Evolutionary conservation across 2,329 filamentous ascomycete genomes (phyloP).

Genomic region (Ophiostoma populinum): DNA sequence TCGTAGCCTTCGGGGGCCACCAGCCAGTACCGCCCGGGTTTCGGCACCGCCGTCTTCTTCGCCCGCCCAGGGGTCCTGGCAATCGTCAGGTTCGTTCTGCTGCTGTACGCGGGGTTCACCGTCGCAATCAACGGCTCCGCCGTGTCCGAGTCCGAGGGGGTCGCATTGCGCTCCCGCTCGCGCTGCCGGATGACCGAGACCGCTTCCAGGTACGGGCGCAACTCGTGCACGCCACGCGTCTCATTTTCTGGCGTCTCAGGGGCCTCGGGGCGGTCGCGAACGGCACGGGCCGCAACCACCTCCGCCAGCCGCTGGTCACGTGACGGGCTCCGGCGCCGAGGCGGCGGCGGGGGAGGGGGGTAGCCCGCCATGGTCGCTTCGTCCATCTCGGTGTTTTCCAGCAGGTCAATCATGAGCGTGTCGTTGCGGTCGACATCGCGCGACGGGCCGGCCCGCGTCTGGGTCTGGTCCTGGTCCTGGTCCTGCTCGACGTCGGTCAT

Average conservation of each 20-base stretch:
- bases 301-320: too few relatives aligned
- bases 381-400: slow-evolving; percentile 52
- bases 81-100: slow-evolving; percentile 52
- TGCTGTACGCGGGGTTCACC: too few relatives aligned
- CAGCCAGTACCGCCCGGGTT: slow-evolving; percentile 69
- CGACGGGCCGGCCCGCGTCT: neutral
- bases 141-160: slow-evolving; percentile 57
- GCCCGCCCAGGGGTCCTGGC: slow-evolving; percentile 58
- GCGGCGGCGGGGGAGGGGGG: slow-evolving; percentile 46
- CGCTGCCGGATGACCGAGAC: neutral
- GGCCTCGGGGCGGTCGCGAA: neutral
- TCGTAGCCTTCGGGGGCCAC: slow-evolving; percentile 58
- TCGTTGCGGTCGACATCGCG: slow-evolving; percentile 24
- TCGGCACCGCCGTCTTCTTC: slow-evolving; percentile 27
- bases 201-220: neutral
- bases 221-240: neutral
- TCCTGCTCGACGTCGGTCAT: slow-evolving; percentile 33
- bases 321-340: slow-evolving; percentile 26
- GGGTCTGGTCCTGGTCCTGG: neutral
- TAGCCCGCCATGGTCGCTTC: slow-evolving; percentile 68
- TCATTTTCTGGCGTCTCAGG: neutral
- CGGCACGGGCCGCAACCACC: too few relatives aligned
- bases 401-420: slow-evolving; percentile 34
- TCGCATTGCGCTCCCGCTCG: slow-evolving; percentile 38
- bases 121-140: slow-evolving; percentile 45